Conservation (phyloP, 257 asterid genomes). For the Solanum sparsipilum region DNA sequence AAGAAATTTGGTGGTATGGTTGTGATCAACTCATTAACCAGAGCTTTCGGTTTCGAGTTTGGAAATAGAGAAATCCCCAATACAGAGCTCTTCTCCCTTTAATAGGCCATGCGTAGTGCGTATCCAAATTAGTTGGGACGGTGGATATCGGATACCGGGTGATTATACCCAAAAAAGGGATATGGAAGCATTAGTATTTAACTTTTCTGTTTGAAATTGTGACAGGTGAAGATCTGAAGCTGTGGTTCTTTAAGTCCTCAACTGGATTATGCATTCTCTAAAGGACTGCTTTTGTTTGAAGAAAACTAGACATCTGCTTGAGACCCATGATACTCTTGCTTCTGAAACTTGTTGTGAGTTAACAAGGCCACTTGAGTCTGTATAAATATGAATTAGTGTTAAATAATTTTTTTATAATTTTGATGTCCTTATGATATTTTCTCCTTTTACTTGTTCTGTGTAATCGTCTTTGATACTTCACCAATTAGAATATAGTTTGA, state of each 20-base stretch:
- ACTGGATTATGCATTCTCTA: background rate
- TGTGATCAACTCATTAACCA: background rate
- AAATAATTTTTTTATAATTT: background rate
- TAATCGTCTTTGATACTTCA: background rate
- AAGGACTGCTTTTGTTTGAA: conserved; percentile 37
- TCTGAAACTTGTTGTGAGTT: conserved; percentile 74
- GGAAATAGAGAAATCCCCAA: background rate
- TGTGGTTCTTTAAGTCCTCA: background rate
- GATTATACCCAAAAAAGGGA: background rate
- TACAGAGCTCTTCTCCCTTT: background rate
- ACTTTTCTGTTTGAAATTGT: background rate
- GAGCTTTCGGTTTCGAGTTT: background rate
- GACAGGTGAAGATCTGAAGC: background rate
- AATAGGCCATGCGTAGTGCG: background rate
- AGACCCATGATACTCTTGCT: conserved; percentile 39
- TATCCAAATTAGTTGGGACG: background rate
- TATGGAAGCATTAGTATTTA: background rate
- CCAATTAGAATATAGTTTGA: background rate
- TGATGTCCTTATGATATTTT: background rate
- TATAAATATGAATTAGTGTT: background rate
- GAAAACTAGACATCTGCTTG: conserved; percentile 19
- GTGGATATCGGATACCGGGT: background rate
- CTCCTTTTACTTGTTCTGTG: background rate
- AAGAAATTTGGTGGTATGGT: background rate
- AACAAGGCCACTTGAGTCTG: background rate